Evolutionary conservation across 78 protist genomes (phyloP).

Genomic region (Pelomyxa schiedti): DNA sequence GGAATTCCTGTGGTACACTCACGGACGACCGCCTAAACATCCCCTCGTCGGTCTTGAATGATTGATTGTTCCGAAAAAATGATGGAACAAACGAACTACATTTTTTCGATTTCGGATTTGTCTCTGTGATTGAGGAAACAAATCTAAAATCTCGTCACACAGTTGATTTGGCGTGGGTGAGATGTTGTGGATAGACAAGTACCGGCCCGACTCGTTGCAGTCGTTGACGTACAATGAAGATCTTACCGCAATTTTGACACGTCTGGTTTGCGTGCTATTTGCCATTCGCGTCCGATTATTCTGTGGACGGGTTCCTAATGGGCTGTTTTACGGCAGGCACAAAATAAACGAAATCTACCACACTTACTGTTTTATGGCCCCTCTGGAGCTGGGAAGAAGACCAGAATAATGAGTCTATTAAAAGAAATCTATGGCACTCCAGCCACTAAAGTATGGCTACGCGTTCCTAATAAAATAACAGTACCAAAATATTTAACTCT

Average conservation of each 20-base stretch:
- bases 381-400: conserved; percentile 95
- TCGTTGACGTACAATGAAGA: conserved; percentile 52
- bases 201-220: conserved; percentile 81
- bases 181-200: conserved; percentile 89
- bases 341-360: conserved; percentile 75
- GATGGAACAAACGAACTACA: too few relatives aligned
- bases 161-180: too few relatives aligned
- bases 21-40: too few relatives aligned
- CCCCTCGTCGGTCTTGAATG: too few relatives aligned
- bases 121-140: too few relatives aligned
- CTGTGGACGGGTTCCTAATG: not conserved
- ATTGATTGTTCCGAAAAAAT: too few relatives aligned
- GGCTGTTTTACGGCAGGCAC: not conserved
- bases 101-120: too few relatives aligned
- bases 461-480: not conserved
- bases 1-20: too few relatives aligned
- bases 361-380: conserved; percentile 96
- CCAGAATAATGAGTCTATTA: conserved; percentile 78
- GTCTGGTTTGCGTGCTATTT: conserved; percentile 34
- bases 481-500: not conserved
- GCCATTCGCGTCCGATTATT: not conserved
- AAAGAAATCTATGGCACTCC: conserved; percentile 80
- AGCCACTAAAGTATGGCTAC: conserved; percentile 41
- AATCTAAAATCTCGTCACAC: too few relatives aligned
- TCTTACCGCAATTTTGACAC: conserved; percentile 32